Percentiles rank a stretch among this genome's conserved stretches.
Evolutionary conservation across 768 basidiomycete genomes (phyloP).

Genomic region (Lentinula boryana): DNA sequence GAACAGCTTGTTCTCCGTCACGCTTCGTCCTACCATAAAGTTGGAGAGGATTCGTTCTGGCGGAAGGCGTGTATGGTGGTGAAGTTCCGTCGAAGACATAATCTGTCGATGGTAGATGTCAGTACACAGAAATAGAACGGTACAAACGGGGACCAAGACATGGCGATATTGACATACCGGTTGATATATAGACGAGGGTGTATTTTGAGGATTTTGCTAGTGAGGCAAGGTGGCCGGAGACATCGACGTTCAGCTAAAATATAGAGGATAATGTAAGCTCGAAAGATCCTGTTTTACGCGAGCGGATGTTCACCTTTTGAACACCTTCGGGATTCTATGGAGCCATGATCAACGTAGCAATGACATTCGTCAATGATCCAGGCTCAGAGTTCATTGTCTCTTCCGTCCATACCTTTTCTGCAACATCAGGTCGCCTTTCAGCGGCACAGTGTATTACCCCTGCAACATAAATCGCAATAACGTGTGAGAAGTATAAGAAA

Average conservation of each 20-base stretch:
- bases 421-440: constrained; percentile 88
- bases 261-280: neutral
- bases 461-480: constrained; percentile 18
- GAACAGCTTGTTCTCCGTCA: constrained; percentile 78
- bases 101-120: constrained; percentile 37
- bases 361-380: neutral
- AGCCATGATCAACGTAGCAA: neutral
- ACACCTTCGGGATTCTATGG: constrained; percentile 64
- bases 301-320: constrained; percentile 38
- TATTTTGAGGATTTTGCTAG: constrained; percentile 58
- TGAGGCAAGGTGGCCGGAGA: constrained; percentile 66
- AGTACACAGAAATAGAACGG: neutral
- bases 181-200: constrained; percentile 87
- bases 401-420: constrained; percentile 61
- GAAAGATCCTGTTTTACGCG: neutral
- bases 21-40: constrained; percentile 85
- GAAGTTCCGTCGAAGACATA: constrained; percentile 96
- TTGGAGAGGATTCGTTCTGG: constrained; percentile 77
- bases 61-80: constrained; percentile 79
- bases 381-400: no score
- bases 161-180: constrained; percentile 40
- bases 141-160: neutral
- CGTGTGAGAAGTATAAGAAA: neutral
- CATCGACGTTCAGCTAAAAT: constrained; percentile 72
- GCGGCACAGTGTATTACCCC: constrained; percentile 96